Base-by-base conservation (phyloP, 1,284 basidiomycete genomes). In the Phellopilus nigrolimitatus region DNA sequence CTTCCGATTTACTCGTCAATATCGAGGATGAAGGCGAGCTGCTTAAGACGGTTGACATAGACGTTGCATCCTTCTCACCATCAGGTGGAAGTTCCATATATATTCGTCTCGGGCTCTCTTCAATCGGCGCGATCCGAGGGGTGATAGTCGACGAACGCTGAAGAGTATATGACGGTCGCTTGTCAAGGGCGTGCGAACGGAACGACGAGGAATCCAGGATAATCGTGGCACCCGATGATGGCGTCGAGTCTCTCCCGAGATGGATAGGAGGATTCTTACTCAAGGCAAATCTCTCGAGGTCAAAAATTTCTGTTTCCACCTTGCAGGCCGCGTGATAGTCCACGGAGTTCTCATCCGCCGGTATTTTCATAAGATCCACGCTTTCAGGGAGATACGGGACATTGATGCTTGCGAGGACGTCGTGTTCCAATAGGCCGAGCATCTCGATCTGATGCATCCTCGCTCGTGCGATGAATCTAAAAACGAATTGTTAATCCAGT, bases 391-490 rank as follows among this genome's bases (percentile, higher is more conserved):
- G 71, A 61, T 82, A 71, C 3, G 91, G 91, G 10, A 92, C 82
- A 55, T 87, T 88, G 53, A 95, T 94, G 56, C 86, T 88, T 13
- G 88, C 80, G 25, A 88, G 82, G 27, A 92, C 84, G 62, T 93
- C 93, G 62, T 95, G 88, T 59, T 93, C 91, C 42, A 95, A 72
- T 7, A 95, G 72, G 3, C 93, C 93, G 6, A 95, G 76, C 88
- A 91, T 94, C 63, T 95, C 88, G 40, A 95, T 92, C 63, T 95
- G 88, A 60, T 91, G 88, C 91, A 97, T 95, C 68, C 90, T 91
- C 33, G 89, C 91, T 37, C 92, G 82, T 2, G 91, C 85, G 22
- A 97, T 75, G 63, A 97, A 97, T 57, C 88, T 90, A 28, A 19
- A 47, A 13, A 12, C 36, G 54, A 21, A 37, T 33, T 39, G 25